Conservation (phyloP, 2,329 filamentous ascomycete species). For the Laburnicola sp. region DNA sequence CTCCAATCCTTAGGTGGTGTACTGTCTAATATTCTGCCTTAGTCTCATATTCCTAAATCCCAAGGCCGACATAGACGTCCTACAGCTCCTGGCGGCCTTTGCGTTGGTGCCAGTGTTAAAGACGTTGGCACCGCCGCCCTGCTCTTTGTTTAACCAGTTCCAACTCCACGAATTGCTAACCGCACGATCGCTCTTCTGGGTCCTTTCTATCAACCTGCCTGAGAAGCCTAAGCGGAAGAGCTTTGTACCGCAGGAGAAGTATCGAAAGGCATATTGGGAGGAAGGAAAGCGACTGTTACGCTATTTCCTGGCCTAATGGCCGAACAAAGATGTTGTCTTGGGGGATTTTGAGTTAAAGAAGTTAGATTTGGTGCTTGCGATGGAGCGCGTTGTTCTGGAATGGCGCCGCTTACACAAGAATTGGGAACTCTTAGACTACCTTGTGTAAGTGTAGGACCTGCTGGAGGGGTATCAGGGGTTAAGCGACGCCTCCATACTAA, state of each 20-base stretch:
- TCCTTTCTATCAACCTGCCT: slow-evolving; percentile 29
- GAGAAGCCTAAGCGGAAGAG: background rate
- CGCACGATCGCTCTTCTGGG: slow-evolving; percentile 35
- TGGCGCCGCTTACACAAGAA: slow-evolving; percentile 55
- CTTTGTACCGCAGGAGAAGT: slow-evolving; percentile 3
- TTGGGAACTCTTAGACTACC: slow-evolving; percentile 48
- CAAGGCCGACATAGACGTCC: slow-evolving; percentile 41
- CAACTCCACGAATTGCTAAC: slow-evolving; percentile 36
- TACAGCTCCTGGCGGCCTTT: slow-evolving; percentile 46
- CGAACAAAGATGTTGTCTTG: slow-evolving; percentile 42
- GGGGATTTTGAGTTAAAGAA: slow-evolving; percentile 28
- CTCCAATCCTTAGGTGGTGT: slow-evolving; percentile 18
- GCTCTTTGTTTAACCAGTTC: slow-evolving; percentile 36
- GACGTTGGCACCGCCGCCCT: slow-evolving; percentile 39
- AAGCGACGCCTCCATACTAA: slow-evolving; percentile 9
- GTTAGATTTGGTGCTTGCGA: slow-evolving; percentile 45
- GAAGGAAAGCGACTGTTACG: slow-evolving; percentile 46
- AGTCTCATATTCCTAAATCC: slow-evolving; percentile 48
- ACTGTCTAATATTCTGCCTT: slow-evolving; percentile 50
- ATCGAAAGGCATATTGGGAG: slow-evolving; percentile 28
- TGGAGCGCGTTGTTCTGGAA: slow-evolving; percentile 48
- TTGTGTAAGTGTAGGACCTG: slow-evolving; percentile 48
- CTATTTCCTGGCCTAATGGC: slow-evolving; percentile 39
- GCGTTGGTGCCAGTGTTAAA: slow-evolving; percentile 47
- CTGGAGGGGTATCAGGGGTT: slow-evolving; percentile 37